Evolutionary conservation across 1,139 yeast species (phyloP), one percentile per base, ranked within the genome.

Genomic region (Hyphopichia burtonii): DNA sequence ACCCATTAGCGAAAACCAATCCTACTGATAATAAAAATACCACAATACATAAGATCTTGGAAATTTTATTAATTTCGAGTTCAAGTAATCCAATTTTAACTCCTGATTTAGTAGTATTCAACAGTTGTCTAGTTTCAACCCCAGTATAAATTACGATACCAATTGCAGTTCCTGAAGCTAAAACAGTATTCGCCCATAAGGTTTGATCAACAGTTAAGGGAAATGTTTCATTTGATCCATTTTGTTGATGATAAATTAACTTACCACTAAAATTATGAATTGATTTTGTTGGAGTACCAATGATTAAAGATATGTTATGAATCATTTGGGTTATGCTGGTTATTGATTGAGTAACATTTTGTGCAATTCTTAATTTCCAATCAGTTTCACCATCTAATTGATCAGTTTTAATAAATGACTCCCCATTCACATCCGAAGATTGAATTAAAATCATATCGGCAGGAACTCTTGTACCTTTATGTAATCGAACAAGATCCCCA

Each of bases 311-410:
- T 12, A 85, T 74, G 39, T 57, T 51, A 38, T 67, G 54, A n/a
- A 65, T 55, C 33, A 71, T 49, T 36, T 56, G 58, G n/a, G 53
- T 31, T 14, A 76, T 66, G 41, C 68, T 66, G 0, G 79, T 57
- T 38, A 81, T 47, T 6, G 52, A 55, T 63, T 93, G 98, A 0
- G 97, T 88, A 23, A 82, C 59, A 9, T 82, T 76, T 41, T 82
- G 76, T 0, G 97, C 94, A 27, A 87, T 69, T 52, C 96, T 72
- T 43, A 94, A 71, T 61, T 94, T 94, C 99, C 99, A 94, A 65
- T 94, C 99, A 9, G 99, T 94, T 61, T 94, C 99, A 54, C 99
- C 99, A 62, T 94, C 99, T 41, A 94, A 71, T 63, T 94, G 99
- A 67, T 94, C 99, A 0, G 99, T 94, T 55, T 95, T 86, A 50